A percentile compares a stretch with the other conserved stretches of the same genome.
These are phyloP conservation scores for Ramaria sp. DNA, from an alignment of 768 basidiomycete genomes.

Conservation along the genomic window DNA sequence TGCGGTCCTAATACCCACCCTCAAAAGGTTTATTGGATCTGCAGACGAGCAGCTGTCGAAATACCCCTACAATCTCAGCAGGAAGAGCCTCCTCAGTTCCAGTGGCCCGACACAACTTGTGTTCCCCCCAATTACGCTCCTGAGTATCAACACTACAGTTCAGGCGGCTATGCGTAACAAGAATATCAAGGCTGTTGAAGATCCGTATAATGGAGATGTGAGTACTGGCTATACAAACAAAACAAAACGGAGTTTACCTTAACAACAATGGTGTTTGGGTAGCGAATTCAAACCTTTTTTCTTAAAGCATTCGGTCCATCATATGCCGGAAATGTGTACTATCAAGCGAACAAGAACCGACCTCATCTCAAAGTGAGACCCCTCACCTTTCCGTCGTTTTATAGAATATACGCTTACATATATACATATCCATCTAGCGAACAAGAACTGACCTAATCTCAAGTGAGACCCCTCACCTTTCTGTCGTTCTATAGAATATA, in stretches of 20 bases:
- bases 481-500: background rate
- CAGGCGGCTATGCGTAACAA: constrained; percentile 11
- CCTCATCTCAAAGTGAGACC: constrained; percentile 15
- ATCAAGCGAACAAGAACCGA: constrained; percentile 17
- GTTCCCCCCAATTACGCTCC: constrained; percentile 6
- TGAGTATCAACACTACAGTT: background rate
- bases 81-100: constrained; percentile 16
- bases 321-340: constrained; percentile 22
- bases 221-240: background rate
- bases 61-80: constrained; percentile 21
- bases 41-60: constrained; percentile 17
- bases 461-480: constrained; percentile 3
- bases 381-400: background rate
- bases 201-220: constrained; percentile 12
- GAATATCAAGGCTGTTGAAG: constrained; percentile 1
- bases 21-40: constrained; percentile 20
- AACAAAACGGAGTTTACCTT: constrained; percentile 4
- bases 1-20: background rate
- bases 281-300: constrained; percentile 17
- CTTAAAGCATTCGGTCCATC: constrained; percentile 17
- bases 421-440: constrained; percentile 14
- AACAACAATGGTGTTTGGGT: constrained; percentile 17
- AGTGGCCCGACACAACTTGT: constrained; percentile 22
- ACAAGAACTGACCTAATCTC: constrained; percentile 18
- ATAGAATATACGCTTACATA: background rate